Conservation (phyloP, 2,329 filamentous ascomycete species). For the Cyphellophora europaea region DNA sequence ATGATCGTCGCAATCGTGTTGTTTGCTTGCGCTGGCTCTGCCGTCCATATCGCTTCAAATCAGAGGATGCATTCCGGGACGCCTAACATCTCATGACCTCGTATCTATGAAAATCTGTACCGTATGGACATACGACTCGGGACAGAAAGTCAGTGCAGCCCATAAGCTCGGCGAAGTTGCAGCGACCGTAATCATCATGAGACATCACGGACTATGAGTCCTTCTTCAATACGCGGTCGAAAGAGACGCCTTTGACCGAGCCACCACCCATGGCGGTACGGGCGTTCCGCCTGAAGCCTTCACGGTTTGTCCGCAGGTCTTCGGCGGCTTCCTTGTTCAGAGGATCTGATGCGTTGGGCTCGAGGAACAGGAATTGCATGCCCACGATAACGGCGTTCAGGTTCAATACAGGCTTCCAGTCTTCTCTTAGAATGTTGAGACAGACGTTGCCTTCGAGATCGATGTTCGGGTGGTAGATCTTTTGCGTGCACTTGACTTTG, state of each 20-base stretch:
- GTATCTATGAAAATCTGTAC: too few relatives aligned
- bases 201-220: too few relatives aligned
- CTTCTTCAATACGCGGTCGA: slow-evolving; percentile 57
- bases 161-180: too few relatives aligned
- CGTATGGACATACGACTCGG: too few relatives aligned
- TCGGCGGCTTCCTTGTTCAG: slow-evolving; percentile 97
- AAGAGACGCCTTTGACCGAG: slow-evolving; percentile 59
- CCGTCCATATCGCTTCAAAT: too few relatives aligned
- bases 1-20: too few relatives aligned
- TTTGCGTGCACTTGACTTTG: slow-evolving; percentile 93
- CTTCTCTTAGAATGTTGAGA: slow-evolving; percentile 91
- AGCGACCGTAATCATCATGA: too few relatives aligned
- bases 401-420: slow-evolving; percentile 98
- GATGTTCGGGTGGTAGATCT: slow-evolving; percentile 99
- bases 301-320: slow-evolving; percentile 74
- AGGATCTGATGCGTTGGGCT: slow-evolving; percentile 95
- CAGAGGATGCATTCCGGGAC: too few relatives aligned
- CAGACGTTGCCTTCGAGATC: slow-evolving; percentile 97
- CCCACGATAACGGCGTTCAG: slow-evolving; percentile 94
- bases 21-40: too few relatives aligned
- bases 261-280: slow-evolving; percentile 75
- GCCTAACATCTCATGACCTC: too few relatives aligned
- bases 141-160: too few relatives aligned
- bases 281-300: slow-evolving; percentile 87
- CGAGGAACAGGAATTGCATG: slow-evolving; percentile 92